These are phyloP conservation scores for Anisogramma anomala DNA, from an alignment of 2,329 filamentous ascomycete species.

Conservation along the genomic window DNA sequence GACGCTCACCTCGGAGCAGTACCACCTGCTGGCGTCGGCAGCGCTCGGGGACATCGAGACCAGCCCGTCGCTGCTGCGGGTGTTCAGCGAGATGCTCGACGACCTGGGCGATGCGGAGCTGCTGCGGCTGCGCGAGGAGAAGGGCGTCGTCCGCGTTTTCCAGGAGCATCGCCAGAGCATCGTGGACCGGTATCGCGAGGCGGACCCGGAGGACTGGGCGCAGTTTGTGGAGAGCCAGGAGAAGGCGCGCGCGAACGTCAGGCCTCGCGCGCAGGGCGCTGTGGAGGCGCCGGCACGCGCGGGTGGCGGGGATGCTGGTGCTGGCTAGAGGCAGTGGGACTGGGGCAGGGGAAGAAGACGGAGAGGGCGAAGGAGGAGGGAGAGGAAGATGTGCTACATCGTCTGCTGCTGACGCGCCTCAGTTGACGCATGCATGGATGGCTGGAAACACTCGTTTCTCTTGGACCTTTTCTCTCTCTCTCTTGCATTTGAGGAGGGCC, in stretches of 20 bases:
- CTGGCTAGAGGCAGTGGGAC: neutral
- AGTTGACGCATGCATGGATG: too few relatives aligned
- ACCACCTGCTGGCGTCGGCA: constrained; percentile 31
- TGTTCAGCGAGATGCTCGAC: constrained; percentile 52
- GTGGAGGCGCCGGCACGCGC: neutral
- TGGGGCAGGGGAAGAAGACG: too few relatives aligned
- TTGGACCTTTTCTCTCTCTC: neutral
- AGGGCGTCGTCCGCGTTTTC: constrained; percentile 51
- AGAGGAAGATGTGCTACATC: neutral
- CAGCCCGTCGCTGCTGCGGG: constrained; percentile 37
- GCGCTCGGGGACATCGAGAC: constrained; percentile 37
- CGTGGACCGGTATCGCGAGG: constrained; percentile 38
- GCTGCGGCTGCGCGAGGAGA: constrained; percentile 38
- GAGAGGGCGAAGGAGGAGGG: neutral
- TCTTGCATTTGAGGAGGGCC: neutral
- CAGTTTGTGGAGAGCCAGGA: constrained; percentile 50
- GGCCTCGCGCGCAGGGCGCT: constrained; percentile 22
- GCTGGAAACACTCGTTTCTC: neutral
- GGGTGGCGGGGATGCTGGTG: too few relatives aligned
- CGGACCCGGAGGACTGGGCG: constrained; percentile 56
- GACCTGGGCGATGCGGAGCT: constrained; percentile 50
- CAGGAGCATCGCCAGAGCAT: constrained; percentile 44
- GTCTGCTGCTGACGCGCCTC: constrained; percentile 4
- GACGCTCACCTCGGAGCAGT: constrained; percentile 36
- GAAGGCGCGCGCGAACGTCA: constrained; percentile 42